phyloP scores from a whole-genome alignment of 495 filamentous ascomycete genomes.

The Melanomma pulvis-pyrius region DNA sequence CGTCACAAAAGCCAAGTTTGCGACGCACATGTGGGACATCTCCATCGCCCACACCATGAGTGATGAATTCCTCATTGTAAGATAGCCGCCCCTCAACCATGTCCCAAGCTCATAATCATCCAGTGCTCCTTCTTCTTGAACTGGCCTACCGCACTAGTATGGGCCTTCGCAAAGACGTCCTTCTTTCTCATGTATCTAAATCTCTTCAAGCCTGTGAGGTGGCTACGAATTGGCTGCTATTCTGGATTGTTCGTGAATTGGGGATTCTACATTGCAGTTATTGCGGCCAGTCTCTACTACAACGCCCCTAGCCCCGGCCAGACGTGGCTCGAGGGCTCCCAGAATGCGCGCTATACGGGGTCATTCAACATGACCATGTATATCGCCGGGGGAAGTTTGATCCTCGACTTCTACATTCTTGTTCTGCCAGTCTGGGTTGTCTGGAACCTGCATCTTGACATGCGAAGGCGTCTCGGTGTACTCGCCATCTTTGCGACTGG shows the following conservation, averaged over 20 bases:
- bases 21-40: constrained; percentile 10
- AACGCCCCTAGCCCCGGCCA: not conserved
- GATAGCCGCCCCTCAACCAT: not conserved
- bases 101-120: not conserved
- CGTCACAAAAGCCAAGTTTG: not conserved
- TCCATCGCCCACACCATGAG: constrained; percentile 10
- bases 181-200: constrained; percentile 28
- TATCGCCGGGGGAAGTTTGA: not conserved
- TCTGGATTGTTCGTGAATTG: constrained; percentile 5
- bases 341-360: not conserved
- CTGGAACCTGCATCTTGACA: constrained; percentile 8
- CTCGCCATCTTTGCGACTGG: constrained; percentile 13
- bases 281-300: not conserved
- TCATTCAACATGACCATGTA: constrained; percentile 4
- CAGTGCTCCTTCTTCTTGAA: not conserved
- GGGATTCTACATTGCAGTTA: not conserved
- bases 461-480: not conserved
- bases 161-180: constrained; percentile 8
- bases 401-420: constrained; percentile 9
- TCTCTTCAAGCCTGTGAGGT: constrained; percentile 9
- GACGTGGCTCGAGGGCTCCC: not conserved
- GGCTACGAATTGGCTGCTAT: constrained; percentile 1
- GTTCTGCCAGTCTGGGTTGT: constrained; percentile 1
- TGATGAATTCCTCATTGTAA: not conserved
- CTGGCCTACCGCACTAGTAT: not conserved